Percentiles rank a stretch among this genome's conserved stretches.
Conservation (phyloP, 2,329 filamentous ascomycete genomes). For the Ophiognomonia clavigignenti-juglandacearum region DNA sequence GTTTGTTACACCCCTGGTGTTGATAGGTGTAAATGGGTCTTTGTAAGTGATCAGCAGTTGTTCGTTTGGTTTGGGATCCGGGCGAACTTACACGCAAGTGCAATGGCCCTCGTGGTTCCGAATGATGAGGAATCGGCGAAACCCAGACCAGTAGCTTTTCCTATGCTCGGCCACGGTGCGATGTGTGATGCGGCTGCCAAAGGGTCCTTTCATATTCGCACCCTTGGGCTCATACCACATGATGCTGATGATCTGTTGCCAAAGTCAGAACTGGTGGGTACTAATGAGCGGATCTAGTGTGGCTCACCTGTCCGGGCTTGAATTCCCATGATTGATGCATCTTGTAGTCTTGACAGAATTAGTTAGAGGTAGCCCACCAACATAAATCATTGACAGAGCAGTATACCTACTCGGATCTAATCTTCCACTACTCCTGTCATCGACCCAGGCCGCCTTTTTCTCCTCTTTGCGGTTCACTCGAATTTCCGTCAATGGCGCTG, state of each 20-base stretch:
- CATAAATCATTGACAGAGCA: no score
- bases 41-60: background rate
- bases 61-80: background rate
- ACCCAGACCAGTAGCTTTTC: slow-evolving; percentile 40
- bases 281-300: background rate
- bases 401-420: background rate
- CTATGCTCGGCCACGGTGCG: slow-evolving; percentile 21
- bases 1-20: slow-evolving; percentile 46
- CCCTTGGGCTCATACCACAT: slow-evolving; percentile 45
- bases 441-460: background rate
- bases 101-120: slow-evolving; percentile 47
- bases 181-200: slow-evolving; percentile 23
- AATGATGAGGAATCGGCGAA: slow-evolving; percentile 51
- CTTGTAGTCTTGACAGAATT: slow-evolving; percentile 4
- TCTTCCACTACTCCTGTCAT: background rate
- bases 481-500: background rate
- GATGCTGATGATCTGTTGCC: slow-evolving; percentile 47
- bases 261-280: background rate
- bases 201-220: background rate
- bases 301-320: slow-evolving; percentile 3
- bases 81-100: slow-evolving; percentile 48
- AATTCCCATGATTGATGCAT: slow-evolving; percentile 5
- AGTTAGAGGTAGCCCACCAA: background rate
- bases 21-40: slow-evolving; percentile 54
- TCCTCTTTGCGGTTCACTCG: background rate